Percentiles rank a stretch among this genome's conserved stretches.
phyloP scores from a whole-genome alignment of 768 basidiomycete genomes.

The Jaapia argillacea region DNA sequence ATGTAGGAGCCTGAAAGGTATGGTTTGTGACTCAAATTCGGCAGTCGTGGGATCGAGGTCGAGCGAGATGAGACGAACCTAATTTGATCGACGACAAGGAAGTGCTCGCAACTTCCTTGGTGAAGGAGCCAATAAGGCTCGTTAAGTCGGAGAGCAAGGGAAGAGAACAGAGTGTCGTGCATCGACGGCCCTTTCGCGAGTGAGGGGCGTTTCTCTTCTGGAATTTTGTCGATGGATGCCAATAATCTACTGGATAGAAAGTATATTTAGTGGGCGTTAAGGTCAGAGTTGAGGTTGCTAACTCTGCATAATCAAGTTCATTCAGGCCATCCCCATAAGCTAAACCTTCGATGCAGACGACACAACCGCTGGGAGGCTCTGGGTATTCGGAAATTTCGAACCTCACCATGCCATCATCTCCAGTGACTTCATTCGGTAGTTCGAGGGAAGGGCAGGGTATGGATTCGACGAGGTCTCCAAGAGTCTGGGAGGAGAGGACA shows the following conservation, averaged over 20 bases:
- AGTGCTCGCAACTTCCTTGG: constrained; percentile 76
- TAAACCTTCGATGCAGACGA: constrained; percentile 52
- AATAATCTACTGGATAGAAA: neutral
- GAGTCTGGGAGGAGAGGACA: constrained; percentile 60
- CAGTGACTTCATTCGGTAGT: constrained; percentile 30
- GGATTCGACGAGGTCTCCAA: constrained; percentile 46
- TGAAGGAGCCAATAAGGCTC: constrained; percentile 81
- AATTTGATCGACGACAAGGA: constrained; percentile 62
- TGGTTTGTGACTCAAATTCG: neutral
- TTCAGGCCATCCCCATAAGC: constrained; percentile 45
- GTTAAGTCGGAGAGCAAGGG: constrained; percentile 52
- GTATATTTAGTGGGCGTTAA: neutral
- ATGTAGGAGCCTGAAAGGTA: constrained; percentile 42
- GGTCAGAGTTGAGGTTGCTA: neutral
- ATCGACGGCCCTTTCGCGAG: constrained; percentile 32
- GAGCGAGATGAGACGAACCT: constrained; percentile 36
- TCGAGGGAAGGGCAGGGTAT: constrained; percentile 59
- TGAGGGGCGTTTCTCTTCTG: constrained; percentile 15
- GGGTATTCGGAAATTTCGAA: constrained; percentile 16
- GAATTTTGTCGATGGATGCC: constrained; percentile 11
- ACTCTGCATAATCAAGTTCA: constrained; percentile 49
- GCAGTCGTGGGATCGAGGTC: neutral
- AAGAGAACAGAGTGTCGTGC: constrained; percentile 37
- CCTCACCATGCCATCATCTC: constrained; percentile 21
- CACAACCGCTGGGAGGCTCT: constrained; percentile 24